Conservation (phyloP, 164 flowering plant genomes). For the Vitis rotundifolia region DNA sequence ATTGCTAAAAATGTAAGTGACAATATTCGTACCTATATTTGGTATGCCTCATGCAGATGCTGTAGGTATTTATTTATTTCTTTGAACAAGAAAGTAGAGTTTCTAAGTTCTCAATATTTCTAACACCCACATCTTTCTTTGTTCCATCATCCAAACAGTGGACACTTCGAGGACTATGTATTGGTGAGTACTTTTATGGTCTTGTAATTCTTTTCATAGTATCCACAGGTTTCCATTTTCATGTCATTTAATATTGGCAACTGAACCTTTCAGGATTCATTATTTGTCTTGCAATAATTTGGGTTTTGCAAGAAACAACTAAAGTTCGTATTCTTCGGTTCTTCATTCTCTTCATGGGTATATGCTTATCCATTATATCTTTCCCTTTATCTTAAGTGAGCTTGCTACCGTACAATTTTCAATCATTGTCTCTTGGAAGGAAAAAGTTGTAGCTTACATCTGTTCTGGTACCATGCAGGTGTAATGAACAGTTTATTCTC, state of each 20-base stretch:
- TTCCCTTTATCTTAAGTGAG: neutral
- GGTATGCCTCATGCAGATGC: too few species aligned
- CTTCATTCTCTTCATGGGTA: conserved; percentile 91
- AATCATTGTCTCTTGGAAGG: neutral
- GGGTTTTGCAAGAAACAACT: conserved; percentile 88
- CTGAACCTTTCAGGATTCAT: conserved; percentile 67
- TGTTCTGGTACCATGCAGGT: conserved; percentile 47
- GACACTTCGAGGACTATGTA: conserved; percentile 94
- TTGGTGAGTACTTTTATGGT: conserved; percentile 50
- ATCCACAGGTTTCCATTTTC: neutral
- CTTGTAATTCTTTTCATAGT: neutral
- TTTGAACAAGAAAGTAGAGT: too few species aligned
- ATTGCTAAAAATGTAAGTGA: conserved; percentile 86
- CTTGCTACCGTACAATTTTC: neutral
- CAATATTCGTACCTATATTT: too few species aligned
- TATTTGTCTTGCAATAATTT: conserved; percentile 68
- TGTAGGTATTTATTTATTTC: too few species aligned
- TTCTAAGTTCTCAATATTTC: too few species aligned
- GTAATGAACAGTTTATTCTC: conserved; percentile 96
- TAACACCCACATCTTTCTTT: too few species aligned
- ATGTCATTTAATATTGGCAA: neutral
- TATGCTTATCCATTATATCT: neutral
- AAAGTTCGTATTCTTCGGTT: conserved; percentile 70
- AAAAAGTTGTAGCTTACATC: conserved; percentile 7
- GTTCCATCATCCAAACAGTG: conserved; percentile 48